Evolutionary conservation across 2,329 filamentous ascomycete genomes (phyloP).

Genomic region (Scedosporium minutisporum): DNA sequence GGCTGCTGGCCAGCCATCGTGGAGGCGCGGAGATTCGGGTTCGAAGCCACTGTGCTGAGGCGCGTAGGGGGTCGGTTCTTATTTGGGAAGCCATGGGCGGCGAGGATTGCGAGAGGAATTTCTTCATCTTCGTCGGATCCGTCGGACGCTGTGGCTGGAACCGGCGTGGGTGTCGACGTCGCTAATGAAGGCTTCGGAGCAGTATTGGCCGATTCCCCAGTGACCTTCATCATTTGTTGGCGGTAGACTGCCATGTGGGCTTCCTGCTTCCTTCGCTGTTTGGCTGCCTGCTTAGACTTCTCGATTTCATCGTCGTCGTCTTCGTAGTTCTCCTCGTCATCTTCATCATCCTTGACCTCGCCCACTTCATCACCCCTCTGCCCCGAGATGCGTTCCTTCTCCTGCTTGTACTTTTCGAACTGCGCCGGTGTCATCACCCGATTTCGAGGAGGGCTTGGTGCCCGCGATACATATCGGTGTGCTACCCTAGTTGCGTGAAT

Average conservation of each 20-base stretch:
- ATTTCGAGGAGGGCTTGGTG: slow-evolving; percentile 37
- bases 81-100: slow-evolving; percentile 79
- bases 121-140: slow-evolving; percentile 77
- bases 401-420: slow-evolving; percentile 71
- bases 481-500: slow-evolving; percentile 26
- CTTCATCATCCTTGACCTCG: slow-evolving; percentile 47
- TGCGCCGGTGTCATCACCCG: slow-evolving; percentile 88
- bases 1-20: slow-evolving; percentile 23
- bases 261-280: slow-evolving; percentile 77
- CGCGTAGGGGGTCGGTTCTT: slow-evolving; percentile 66
- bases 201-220: slow-evolving; percentile 55
- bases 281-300: slow-evolving; percentile 61
- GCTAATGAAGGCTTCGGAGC: slow-evolving; percentile 14
- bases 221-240: slow-evolving; percentile 95
- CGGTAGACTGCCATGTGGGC: slow-evolving; percentile 83
- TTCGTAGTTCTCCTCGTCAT: slow-evolving; percentile 56
- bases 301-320: slow-evolving; percentile 74
- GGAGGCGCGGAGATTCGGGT: slow-evolving; percentile 59
- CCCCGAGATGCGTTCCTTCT: slow-evolving; percentile 53
- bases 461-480: slow-evolving; percentile 24
- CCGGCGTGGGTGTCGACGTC: slow-evolving; percentile 20
- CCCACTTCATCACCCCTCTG: slow-evolving; percentile 31
- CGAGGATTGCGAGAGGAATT: slow-evolving; percentile 74
- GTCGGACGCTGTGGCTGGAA: slow-evolving; percentile 30
- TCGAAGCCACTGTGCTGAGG: slow-evolving; percentile 55